Conservation (phyloP, 129 eudicot species). For the Deinandra increscens region DNA sequence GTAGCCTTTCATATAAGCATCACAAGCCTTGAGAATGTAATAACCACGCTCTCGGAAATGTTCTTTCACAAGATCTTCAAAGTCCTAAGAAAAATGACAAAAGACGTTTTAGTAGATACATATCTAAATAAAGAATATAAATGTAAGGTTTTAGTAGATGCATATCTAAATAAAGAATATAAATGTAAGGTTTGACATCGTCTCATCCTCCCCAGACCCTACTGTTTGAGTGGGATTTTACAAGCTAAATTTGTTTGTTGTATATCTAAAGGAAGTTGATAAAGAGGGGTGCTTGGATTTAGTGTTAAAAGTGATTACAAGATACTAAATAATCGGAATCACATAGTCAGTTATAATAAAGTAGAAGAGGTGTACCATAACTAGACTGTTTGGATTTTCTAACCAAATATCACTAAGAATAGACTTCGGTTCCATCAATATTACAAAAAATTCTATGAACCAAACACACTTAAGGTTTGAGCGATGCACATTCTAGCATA, state of each 20-base stretch:
- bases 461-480: not conserved
- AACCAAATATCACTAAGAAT: not conserved
- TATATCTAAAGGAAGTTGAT: not conserved
- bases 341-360: not conserved
- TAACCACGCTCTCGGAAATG: slow-evolving; percentile 81
- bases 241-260: too few species aligned
- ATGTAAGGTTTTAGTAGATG: too few species aligned
- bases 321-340: not conserved
- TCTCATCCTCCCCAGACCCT: too few species aligned
- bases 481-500: not conserved
- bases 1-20: slow-evolving; percentile 92
- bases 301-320: not conserved
- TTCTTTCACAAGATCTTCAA: slow-evolving; percentile 64
- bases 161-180: too few species aligned
- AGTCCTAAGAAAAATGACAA: slow-evolving; percentile 48
- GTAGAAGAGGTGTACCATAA: not conserved
- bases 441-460: not conserved
- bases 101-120: not conserved
- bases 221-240: too few species aligned
- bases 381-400: not conserved
- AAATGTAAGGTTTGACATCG: too few species aligned
- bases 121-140: too few species aligned
- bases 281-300: not conserved
- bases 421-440: not conserved
- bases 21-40: slow-evolving; percentile 92